A percentile compares a stretch with the other conserved stretches of the same genome.
Evolutionary conservation across 345 rosid genomes (phyloP).

Genomic region (Nephelium lappaceum): DNA sequence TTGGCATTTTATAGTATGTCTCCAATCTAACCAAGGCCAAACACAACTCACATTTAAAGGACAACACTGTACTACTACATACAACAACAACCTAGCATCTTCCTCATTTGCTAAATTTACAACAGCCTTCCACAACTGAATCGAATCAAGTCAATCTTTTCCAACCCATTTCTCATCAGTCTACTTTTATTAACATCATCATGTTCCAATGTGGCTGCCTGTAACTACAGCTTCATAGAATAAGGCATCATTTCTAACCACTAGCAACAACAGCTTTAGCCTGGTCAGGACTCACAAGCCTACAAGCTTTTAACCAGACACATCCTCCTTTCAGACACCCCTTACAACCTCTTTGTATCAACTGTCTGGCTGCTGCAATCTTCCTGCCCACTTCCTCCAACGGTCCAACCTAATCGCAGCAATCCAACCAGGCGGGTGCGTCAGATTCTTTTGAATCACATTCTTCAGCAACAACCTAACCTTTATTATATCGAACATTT

Average conservation of each 20-base stretch:
- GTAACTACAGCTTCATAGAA: slow-evolving; percentile 87
- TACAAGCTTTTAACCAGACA: slow-evolving; percentile 87
- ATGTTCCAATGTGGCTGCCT: slow-evolving; percentile 84
- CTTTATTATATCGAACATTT: slow-evolving; percentile 87
- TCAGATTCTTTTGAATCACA: slow-evolving; percentile 80
- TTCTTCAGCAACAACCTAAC: slow-evolving; percentile 88
- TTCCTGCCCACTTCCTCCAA: slow-evolving; percentile 97
- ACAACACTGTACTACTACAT: slow-evolving; percentile 89
- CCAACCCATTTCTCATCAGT: slow-evolving; percentile 84
- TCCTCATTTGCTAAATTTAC: slow-evolving; percentile 78
- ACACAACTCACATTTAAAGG: slow-evolving; percentile 91
- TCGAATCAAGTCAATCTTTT: slow-evolving; percentile 73
- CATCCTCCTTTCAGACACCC: slow-evolving; percentile 95
- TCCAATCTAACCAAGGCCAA: slow-evolving; percentile 83
- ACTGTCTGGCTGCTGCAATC: slow-evolving; percentile 73
- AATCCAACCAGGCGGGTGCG: slow-evolving; percentile 95
- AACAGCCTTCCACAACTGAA: slow-evolving; percentile 92
- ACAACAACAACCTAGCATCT: slow-evolving; percentile 75
- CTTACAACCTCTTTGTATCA: slow-evolving; percentile 86
- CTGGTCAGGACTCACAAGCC: slow-evolving; percentile 81
- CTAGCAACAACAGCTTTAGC: slow-evolving; percentile 88
- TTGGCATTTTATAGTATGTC: slow-evolving; percentile 67
- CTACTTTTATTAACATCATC: slow-evolving; percentile 74
- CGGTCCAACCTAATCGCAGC: slow-evolving; percentile 93
- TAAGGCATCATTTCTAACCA: slow-evolving; percentile 80